phyloP scores from a whole-genome alignment of 2,329 filamentous ascomycete genomes.

The Cordyceps cicadae region DNA sequence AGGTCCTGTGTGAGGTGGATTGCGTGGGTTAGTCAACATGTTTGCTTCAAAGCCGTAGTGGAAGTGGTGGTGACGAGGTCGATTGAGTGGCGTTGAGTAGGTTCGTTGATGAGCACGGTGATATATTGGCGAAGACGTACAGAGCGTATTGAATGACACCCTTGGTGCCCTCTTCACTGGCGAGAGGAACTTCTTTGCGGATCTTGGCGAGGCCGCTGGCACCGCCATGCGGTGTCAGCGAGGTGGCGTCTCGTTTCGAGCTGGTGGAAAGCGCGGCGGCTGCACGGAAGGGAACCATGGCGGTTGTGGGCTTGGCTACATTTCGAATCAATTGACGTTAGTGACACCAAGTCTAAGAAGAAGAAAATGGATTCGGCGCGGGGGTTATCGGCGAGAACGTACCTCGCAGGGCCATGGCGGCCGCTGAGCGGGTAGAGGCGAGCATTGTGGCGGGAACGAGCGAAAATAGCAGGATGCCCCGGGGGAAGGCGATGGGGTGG shows the following conservation, averaged over 20 bases:
- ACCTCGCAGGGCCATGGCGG: constrained; percentile 46
- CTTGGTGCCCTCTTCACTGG: constrained; percentile 73
- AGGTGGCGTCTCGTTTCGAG: constrained; percentile 55
- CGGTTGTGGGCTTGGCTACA: constrained; percentile 57
- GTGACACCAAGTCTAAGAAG: neutral
- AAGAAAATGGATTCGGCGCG: neutral
- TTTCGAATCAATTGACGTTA: constrained; percentile 6
- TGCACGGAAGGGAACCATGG: constrained; percentile 56
- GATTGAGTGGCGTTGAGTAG: neutral
- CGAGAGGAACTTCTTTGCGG: constrained; percentile 64
- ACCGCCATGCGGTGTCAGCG: constrained; percentile 44
- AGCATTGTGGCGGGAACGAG: constrained; percentile 33
- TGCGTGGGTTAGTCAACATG: neutral
- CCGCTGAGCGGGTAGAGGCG: constrained; percentile 41
- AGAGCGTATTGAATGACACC: constrained; percentile 76
- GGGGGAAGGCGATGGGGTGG: neutral
- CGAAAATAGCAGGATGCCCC: neutral
- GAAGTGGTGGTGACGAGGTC: neutral
- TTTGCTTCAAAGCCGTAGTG: neutral
- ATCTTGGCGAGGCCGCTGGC: constrained; percentile 45
- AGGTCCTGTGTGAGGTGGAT: constrained; percentile 45
- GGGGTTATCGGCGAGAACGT: constrained; percentile 15
- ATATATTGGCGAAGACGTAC: constrained; percentile 44
- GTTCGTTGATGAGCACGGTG: too few relatives aligned
- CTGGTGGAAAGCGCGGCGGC: constrained; percentile 58